phyloP scores from a whole-genome alignment of 1,284 basidiomycete genomes.

The Singerocomus inundabilis region DNA sequence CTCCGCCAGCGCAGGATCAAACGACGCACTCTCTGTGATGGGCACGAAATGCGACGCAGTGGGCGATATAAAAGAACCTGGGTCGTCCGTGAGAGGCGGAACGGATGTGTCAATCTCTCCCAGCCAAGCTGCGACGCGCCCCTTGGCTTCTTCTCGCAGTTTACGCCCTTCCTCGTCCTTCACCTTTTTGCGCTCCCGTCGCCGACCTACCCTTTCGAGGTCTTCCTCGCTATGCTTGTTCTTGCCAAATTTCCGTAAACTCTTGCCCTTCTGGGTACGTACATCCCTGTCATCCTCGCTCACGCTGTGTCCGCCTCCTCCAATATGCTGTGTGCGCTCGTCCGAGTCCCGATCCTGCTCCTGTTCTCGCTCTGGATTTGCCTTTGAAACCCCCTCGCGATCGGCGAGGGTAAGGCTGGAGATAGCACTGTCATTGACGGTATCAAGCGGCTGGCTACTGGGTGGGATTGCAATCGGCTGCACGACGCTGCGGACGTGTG shows the following conservation, averaged over 20 bases:
- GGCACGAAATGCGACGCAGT: conserved; percentile 25
- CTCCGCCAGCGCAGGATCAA: conserved; percentile 13
- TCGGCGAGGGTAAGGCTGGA: conserved; percentile 72
- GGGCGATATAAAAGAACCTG: conserved; percentile 21
- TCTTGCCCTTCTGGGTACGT: conserved; percentile 32
- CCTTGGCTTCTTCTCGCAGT: conserved; percentile 54
- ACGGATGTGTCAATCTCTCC: conserved; percentile 60
- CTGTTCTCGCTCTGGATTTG: conserved; percentile 26
- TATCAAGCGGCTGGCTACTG: conserved; percentile 38
- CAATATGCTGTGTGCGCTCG: conserved; percentile 49
- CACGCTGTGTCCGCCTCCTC: conserved; percentile 34
- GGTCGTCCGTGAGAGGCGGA: conserved; percentile 26
- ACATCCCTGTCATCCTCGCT: conserved; percentile 33
- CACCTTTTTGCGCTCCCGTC: conserved; percentile 26
- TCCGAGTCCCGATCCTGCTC: conserved; percentile 47
- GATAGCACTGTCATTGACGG: conserved; percentile 67
- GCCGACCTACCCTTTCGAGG: conserved; percentile 32
- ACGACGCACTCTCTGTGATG: conserved; percentile 24
- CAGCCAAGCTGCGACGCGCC: conserved; percentile 75
- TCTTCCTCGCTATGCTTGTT: conserved; percentile 33
- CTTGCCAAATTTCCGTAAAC: conserved; percentile 25
- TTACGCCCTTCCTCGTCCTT: conserved; percentile 38
- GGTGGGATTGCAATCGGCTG: conserved; percentile 44
- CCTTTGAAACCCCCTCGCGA: conserved; percentile 23
- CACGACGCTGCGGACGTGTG: conserved; percentile 50